Conservation (phyloP, 768 basidiomycete species). For the Lentinula detonsa region DNA sequence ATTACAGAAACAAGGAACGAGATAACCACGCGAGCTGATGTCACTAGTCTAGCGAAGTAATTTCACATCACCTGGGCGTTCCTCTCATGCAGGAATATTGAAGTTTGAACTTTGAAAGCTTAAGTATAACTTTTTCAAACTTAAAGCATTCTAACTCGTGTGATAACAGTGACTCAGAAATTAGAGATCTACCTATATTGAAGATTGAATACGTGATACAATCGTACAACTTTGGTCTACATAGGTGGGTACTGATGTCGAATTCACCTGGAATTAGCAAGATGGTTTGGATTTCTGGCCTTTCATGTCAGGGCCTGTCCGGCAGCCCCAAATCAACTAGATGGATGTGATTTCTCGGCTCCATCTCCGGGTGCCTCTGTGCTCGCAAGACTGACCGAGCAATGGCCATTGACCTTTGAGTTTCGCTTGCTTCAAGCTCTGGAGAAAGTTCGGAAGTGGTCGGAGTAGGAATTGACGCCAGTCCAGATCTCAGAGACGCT, state of each 20-base stretch:
- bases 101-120: too few relatives aligned
- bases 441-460: neutral
- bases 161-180: too few relatives aligned
- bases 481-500: neutral
- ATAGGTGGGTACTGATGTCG: too few relatives aligned
- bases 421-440: neutral
- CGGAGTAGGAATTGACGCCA: neutral
- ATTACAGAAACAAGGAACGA: neutral
- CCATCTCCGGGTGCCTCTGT: neutral
- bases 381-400: neutral
- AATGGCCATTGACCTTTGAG: neutral
- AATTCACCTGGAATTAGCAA: too few relatives aligned
- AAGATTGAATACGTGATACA: too few relatives aligned
- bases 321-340: neutral
- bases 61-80: neutral
- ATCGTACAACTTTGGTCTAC: too few relatives aligned
- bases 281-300: neutral
- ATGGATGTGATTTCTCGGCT: neutral
- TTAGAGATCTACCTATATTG: too few relatives aligned
- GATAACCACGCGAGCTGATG: neutral
- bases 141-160: too few relatives aligned
- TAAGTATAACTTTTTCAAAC: too few relatives aligned
- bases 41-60: neutral
- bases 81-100: neutral
- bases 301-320: neutral